Percentiles rank a stretch among this genome's conserved stretches.
phyloP scores from a whole-genome alignment of 2,329 filamentous ascomycete species.

The Aspergillus fumigatus region DNA sequence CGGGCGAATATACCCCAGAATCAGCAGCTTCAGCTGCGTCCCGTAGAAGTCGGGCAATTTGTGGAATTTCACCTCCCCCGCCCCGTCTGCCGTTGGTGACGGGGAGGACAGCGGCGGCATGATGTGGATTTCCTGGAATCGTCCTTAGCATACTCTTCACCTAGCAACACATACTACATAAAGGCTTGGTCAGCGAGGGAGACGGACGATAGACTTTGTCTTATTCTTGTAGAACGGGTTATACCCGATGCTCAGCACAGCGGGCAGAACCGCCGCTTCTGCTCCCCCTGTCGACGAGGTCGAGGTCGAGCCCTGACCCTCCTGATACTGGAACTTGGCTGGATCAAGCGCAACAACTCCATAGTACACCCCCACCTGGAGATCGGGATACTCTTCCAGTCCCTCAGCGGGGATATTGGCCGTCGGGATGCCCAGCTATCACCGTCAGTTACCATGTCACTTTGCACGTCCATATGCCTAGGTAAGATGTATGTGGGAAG shows the following conservation, averaged over 20 bases:
- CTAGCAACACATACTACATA: neutral
- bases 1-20: slow-evolving; percentile 82
- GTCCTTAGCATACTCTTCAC: neutral
- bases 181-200: no score
- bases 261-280: slow-evolving; percentile 59
- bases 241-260: slow-evolving; percentile 93
- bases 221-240: slow-evolving; percentile 97
- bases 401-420: slow-evolving; percentile 73
- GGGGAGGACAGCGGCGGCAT: slow-evolving; percentile 63
- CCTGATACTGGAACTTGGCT: slow-evolving; percentile 24
- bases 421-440: slow-evolving; percentile 89
- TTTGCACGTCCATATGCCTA: no score
- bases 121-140: slow-evolving; percentile 69
- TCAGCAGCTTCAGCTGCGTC: slow-evolving; percentile 68
- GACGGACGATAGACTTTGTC: slow-evolving; percentile 64
- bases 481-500: no score
- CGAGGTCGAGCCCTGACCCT: neutral
- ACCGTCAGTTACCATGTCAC: neutral
- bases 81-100: slow-evolving; percentile 27
- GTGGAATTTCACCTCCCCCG: slow-evolving; percentile 29
- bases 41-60: slow-evolving; percentile 74
- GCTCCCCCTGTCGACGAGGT: slow-evolving; percentile 7
- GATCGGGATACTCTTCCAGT: slow-evolving; percentile 58
- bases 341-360: slow-evolving; percentile 75
- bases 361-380: slow-evolving; percentile 84